phyloP scores from a whole-genome alignment of 2,329 filamentous ascomycete species.

The Achaetomium macrosporum region DNA sequence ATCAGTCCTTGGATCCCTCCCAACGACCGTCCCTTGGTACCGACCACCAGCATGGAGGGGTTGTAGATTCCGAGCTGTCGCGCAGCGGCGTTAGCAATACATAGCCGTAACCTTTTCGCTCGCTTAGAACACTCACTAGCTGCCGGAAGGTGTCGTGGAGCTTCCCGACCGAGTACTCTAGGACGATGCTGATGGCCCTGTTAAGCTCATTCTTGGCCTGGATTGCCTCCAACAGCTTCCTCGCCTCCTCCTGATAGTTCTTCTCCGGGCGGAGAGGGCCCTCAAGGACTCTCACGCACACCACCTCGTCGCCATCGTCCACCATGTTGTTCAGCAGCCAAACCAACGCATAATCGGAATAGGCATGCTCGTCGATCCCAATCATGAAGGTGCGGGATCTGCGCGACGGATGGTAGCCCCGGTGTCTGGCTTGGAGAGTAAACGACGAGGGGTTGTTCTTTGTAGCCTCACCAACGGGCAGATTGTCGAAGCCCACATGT shows the following conservation, averaged over 20 bases:
- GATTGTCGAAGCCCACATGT: constrained; percentile 57
- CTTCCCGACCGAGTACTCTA: constrained; percentile 86
- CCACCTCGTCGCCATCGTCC: constrained; percentile 88
- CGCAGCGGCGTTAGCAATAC: constrained; percentile 7
- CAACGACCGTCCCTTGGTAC: constrained; percentile 76
- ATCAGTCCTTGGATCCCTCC: constrained; percentile 82
- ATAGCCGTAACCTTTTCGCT: not conserved
- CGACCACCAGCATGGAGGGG: constrained; percentile 84
- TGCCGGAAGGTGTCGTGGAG: constrained; percentile 86
- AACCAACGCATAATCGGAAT: constrained; percentile 86
- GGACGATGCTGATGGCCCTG: constrained; percentile 75
- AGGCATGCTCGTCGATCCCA: constrained; percentile 83
- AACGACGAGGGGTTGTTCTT: constrained; percentile 61
- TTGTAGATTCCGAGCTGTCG: constrained; percentile 82
- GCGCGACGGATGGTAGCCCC: constrained; percentile 74
- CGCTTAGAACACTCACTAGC: constrained; percentile 54
- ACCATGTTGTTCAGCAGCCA: constrained; percentile 90
- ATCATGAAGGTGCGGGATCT: constrained; percentile 85
- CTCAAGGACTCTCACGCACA: constrained; percentile 83
- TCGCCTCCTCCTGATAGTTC: constrained; percentile 70
- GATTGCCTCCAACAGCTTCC: constrained; percentile 67
- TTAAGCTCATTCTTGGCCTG: constrained; percentile 72
- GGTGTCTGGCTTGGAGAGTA: constrained; percentile 79
- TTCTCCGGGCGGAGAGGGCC: constrained; percentile 68
- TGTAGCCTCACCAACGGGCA: constrained; percentile 51